Evolutionary conservation across 441 rosid genomes (phyloP).

Genomic region (Jatropha multifida): DNA sequence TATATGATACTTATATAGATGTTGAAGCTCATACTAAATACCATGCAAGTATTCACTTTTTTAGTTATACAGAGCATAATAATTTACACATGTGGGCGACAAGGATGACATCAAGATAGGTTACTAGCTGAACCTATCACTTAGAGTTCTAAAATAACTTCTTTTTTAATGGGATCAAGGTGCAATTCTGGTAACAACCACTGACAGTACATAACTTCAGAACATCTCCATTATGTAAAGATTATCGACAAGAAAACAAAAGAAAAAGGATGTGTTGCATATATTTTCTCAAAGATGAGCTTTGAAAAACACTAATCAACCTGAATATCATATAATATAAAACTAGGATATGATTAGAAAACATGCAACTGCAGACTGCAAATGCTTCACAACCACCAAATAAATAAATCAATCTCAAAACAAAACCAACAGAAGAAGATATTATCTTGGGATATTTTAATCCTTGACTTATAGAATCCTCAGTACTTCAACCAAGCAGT

Average conservation of each 20-base stretch:
- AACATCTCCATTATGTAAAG: background rate
- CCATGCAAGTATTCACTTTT: background rate
- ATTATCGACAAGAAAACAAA: background rate
- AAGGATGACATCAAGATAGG: background rate
- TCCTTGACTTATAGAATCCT: background rate
- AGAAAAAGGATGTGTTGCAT: background rate
- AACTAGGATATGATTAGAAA: conserved; percentile 1
- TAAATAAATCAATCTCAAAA: background rate
- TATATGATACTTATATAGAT: background rate
- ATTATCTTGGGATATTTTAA: background rate
- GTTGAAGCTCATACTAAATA: background rate
- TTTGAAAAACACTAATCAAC: background rate
- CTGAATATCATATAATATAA: background rate
- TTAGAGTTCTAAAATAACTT: background rate
- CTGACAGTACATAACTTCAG: conserved; percentile 2
- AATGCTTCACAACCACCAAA: no score
- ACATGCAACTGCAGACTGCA: conserved; percentile 1
- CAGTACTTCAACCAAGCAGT: conserved; percentile 19
- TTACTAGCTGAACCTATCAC: background rate
- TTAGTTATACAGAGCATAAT: background rate
- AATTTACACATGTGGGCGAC: background rate
- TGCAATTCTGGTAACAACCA: conserved; percentile 1
- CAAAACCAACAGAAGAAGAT: background rate
- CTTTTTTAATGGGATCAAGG: background rate
- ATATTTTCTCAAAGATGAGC: background rate